These are phyloP conservation scores for Aphanomyces astaci DNA, from an alignment of 352 stramenopile species.

Conservation along the genomic window DNA sequence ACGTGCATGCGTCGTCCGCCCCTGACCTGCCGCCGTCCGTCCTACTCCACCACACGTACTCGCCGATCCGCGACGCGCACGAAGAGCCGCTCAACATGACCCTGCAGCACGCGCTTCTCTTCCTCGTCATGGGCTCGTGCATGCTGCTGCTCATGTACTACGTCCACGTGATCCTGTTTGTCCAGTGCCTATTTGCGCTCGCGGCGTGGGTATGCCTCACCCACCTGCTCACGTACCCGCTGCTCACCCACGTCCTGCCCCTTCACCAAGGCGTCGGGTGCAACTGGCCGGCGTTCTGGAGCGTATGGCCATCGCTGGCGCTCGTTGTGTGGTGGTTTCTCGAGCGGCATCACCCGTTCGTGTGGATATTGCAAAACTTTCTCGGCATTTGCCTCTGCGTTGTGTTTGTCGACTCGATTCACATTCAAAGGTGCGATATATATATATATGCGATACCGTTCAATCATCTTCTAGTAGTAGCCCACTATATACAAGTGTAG, in stretches of 20 bases:
- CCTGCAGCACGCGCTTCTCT: slow-evolving; percentile 42
- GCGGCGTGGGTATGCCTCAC: slow-evolving; percentile 38
- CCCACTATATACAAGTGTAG: no score
- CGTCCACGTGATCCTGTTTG: slow-evolving; percentile 41
- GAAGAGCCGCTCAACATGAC: slow-evolving; percentile 39
- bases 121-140: slow-evolving; percentile 45
- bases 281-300: background rate
- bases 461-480: no score
- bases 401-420: slow-evolving; percentile 81
- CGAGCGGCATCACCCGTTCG: slow-evolving; percentile 43
- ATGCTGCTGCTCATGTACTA: slow-evolving; percentile 63
- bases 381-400: slow-evolving; percentile 85
- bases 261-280: background rate
- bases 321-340: slow-evolving; percentile 50
- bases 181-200: slow-evolving; percentile 52
- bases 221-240: slow-evolving; percentile 39
- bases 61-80: slow-evolving; percentile 1
- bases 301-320: slow-evolving; percentile 1
- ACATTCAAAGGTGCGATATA: slow-evolving; percentile 43
- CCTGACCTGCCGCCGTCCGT: background rate
- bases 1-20: slow-evolving; percentile 31
- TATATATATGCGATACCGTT: no score
- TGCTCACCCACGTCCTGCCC: slow-evolving; percentile 24
- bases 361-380: slow-evolving; percentile 85
- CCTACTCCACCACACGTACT: background rate